phyloP scores from a whole-genome alignment of 345 rosid species.

The Rhodamnia argentea region DNA sequence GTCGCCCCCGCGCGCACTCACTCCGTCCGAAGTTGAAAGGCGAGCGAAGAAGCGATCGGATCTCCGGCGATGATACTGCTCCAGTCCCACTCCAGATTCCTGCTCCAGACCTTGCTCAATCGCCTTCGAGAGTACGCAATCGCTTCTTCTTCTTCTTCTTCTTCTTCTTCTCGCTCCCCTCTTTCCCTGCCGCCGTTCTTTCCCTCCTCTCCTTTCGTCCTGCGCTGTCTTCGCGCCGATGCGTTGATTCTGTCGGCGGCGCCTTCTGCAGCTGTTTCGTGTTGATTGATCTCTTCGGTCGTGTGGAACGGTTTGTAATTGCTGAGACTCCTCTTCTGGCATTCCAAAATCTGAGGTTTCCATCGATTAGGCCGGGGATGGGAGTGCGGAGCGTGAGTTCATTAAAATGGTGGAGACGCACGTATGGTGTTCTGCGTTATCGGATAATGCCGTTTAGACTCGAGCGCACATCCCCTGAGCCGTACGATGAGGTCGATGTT shows the following conservation, averaged over 20 bases:
- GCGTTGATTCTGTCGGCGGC: not conserved
- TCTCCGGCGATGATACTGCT: conserved; percentile 59
- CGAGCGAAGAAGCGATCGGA: not conserved
- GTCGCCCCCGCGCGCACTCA: not conserved
- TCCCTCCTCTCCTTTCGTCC: not conserved
- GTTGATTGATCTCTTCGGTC: not conserved
- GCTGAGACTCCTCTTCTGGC: not conserved
- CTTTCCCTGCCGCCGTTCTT: not conserved
- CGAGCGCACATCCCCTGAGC: no score
- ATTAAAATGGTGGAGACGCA: not conserved
- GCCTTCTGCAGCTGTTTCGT: not conserved
- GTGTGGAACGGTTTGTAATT: not conserved
- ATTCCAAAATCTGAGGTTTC: not conserved
- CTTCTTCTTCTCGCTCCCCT: not conserved
- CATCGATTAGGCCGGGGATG: not conserved
- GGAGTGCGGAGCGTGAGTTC: not conserved
- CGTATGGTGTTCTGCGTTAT: not conserved
- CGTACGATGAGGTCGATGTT: not conserved
- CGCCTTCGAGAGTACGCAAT: conserved; percentile 57
- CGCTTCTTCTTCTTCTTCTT: not conserved
- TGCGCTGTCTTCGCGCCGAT: not conserved
- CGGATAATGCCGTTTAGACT: not conserved
- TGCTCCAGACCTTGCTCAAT: conserved; percentile 69
- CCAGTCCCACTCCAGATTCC: conserved; percentile 90
- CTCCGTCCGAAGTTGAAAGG: not conserved